phyloP scores from a whole-genome alignment of 2,329 filamentous ascomycete species.

The Colletotrichum navitas region DNA sequence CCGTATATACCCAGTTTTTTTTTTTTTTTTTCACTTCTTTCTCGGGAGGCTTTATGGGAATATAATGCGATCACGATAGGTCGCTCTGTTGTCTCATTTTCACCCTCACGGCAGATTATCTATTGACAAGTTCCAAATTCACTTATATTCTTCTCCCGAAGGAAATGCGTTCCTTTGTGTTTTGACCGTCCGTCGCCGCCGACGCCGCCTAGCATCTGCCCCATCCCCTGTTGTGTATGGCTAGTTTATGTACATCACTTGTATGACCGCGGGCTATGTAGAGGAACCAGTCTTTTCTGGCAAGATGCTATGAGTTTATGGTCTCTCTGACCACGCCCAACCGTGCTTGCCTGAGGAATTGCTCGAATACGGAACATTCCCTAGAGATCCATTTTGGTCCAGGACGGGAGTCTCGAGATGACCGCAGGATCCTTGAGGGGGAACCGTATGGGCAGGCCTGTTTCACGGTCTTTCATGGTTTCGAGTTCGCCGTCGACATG shows the following conservation, averaged over 20 bases:
- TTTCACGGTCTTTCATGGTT: not conserved
- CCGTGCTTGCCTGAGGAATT: constrained; percentile 46
- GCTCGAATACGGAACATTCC: constrained; percentile 46
- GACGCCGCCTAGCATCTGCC: not conserved
- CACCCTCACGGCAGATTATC: constrained; percentile 16
- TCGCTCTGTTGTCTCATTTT: constrained; percentile 30
- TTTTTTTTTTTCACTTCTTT: constrained; percentile 17
- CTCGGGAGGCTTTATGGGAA: constrained; percentile 27
- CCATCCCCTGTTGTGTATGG: constrained; percentile 6
- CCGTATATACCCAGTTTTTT: constrained; percentile 41
- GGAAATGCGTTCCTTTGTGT: not conserved
- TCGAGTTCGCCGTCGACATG: not conserved
- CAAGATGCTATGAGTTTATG: constrained; percentile 48
- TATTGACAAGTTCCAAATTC: constrained; percentile 26
- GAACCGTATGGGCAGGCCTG: not conserved
- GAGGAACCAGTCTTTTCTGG: not conserved
- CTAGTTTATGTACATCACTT: not conserved
- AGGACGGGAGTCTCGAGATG: not conserved
- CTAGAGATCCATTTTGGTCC: constrained; percentile 57
- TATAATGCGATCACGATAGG: constrained; percentile 45
- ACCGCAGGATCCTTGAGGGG: not conserved
- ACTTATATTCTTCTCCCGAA: constrained; percentile 49
- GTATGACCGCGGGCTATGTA: not conserved
- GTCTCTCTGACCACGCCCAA: constrained; percentile 47
- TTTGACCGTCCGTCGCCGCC: not conserved